Conservation (phyloP, 2,329 filamentous ascomycete species). For the Aspergillus udagawae region DNA sequence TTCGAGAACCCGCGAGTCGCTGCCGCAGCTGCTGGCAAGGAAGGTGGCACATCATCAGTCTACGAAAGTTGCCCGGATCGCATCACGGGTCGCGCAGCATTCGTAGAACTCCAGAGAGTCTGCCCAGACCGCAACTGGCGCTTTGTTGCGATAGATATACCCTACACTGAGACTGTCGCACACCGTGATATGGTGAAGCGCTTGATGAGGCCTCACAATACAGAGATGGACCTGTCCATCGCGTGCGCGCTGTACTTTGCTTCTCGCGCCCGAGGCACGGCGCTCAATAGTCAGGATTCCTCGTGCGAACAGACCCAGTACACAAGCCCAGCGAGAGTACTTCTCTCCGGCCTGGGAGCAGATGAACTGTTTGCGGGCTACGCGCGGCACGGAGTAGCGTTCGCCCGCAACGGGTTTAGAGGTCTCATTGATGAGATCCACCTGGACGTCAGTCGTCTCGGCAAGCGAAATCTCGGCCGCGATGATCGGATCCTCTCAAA, state of each 20-base stretch:
- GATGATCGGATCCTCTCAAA: conserved; percentile 89
- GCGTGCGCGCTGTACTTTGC: conserved; percentile 93
- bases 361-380: conserved; percentile 97
- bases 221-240: conserved; percentile 98
- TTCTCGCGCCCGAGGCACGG: conserved; percentile 63
- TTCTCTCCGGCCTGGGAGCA: conserved; percentile 88
- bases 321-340: conserved; percentile 69
- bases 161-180: conserved; percentile 67
- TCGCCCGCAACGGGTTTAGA: conserved; percentile 61
- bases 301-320: conserved; percentile 42
- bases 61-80: conserved; percentile 90
- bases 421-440: conserved; percentile 78
- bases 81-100: conserved; percentile 75
- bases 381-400: conserved; percentile 75
- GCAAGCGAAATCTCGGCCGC: conserved; percentile 88
- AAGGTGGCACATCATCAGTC: conserved; percentile 22
- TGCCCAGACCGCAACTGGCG: conserved; percentile 73
- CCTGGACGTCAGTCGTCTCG: conserved; percentile 78
- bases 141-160: conserved; percentile 77
- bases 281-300: conserved; percentile 28
- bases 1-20: conserved; percentile 86
- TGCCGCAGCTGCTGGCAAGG: conserved; percentile 48
- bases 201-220: conserved; percentile 89
- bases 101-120: conserved; percentile 64
- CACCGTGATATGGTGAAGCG: conserved; percentile 68